Percentiles rank a stretch among this genome's conserved stretches.
These are phyloP conservation scores for Talaromyces sp. DNA, from an alignment of 2,329 filamentous ascomycete genomes.

Conservation along the genomic window DNA sequence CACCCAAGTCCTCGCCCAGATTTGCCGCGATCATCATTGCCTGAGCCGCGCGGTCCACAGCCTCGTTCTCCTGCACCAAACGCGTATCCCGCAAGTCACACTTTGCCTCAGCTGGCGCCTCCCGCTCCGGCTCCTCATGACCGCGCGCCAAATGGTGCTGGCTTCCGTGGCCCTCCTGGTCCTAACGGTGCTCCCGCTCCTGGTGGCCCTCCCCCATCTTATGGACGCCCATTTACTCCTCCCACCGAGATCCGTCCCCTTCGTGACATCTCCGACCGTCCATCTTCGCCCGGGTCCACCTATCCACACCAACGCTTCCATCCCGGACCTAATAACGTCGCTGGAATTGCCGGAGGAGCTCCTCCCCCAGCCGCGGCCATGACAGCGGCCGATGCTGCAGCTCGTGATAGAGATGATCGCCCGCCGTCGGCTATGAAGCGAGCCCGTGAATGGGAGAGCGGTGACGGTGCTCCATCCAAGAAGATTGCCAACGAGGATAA, in stretches of 20 bases:
- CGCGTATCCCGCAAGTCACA: constrained; percentile 45
- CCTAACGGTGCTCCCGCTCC: constrained; percentile 49
- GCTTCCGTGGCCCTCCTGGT: constrained; percentile 44
- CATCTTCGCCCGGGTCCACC: constrained; percentile 83
- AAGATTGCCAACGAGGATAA: constrained; percentile 87
- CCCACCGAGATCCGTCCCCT: constrained; percentile 77
- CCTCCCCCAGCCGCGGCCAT: constrained; percentile 61
- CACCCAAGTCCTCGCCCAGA: constrained; percentile 75
- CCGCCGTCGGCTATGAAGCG: constrained; percentile 78
- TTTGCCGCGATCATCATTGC: constrained; percentile 62
- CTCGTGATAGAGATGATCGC: constrained; percentile 65
- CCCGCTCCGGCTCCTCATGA: constrained; percentile 40
- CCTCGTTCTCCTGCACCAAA: constrained; percentile 53
- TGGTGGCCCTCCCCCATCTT: constrained; percentile 62
- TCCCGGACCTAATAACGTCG: constrained; percentile 59
- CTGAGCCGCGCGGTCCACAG: constrained; percentile 53
- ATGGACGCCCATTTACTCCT: constrained; percentile 69
- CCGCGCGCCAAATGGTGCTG: constrained; percentile 27
- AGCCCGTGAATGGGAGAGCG: constrained; percentile 83
- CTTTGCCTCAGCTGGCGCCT: constrained; percentile 48
- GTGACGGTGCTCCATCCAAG: constrained; percentile 60
- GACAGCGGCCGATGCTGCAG: constrained; percentile 63
- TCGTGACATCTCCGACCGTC: constrained; percentile 63
- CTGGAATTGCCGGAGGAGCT: constrained; percentile 60
- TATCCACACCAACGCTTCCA: constrained; percentile 79